Conservation (phyloP, 2,329 filamentous ascomycete species). For the Macrophomina pseudophaseolina region DNA sequence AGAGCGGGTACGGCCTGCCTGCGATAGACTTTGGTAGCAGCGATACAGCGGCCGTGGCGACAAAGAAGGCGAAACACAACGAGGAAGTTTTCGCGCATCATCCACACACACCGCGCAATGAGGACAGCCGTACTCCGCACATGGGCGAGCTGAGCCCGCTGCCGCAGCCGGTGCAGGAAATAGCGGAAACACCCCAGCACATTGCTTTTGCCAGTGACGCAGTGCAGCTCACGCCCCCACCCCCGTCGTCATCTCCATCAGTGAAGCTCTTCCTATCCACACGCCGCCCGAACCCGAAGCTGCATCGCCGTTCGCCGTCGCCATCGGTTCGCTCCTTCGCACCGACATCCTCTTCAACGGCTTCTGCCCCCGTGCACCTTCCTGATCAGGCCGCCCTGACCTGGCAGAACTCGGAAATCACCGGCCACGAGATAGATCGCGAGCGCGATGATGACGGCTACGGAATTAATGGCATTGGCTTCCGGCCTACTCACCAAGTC, state of each 20-base stretch:
- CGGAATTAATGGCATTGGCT: slow-evolving; percentile 68
- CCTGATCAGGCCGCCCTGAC: slow-evolving; percentile 46
- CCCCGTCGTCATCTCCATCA: slow-evolving; percentile 25
- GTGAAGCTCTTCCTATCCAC: slow-evolving; percentile 27
- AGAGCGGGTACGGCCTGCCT: slow-evolving; percentile 5
- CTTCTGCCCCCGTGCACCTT: slow-evolving; percentile 25
- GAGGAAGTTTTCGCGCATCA: neutral
- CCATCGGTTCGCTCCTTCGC: slow-evolving; percentile 4
- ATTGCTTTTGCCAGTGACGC: neutral
- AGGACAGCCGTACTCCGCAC: neutral
- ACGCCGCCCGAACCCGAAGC: slow-evolving; percentile 11
- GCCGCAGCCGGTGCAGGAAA: slow-evolving; percentile 23
- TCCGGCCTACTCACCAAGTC: slow-evolving; percentile 64
- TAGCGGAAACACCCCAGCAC: slow-evolving; percentile 23
- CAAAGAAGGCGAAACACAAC: slow-evolving; percentile 22
- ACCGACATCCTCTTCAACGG: neutral
- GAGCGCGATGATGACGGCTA: slow-evolving; percentile 66
- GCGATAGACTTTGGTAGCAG: slow-evolving; percentile 18
- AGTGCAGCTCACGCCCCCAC: slow-evolving; percentile 1
- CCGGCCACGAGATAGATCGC: slow-evolving; percentile 59
- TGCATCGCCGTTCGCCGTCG: slow-evolving; percentile 6
- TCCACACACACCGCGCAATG: neutral
- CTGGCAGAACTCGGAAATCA: slow-evolving; percentile 68
- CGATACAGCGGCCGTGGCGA: slow-evolving; percentile 2
- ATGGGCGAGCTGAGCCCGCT: slow-evolving; percentile 1